Evolutionary conservation across 2,329 filamentous ascomycete genomes (phyloP).

Genomic region (Acrodontium crateriforme): DNA sequence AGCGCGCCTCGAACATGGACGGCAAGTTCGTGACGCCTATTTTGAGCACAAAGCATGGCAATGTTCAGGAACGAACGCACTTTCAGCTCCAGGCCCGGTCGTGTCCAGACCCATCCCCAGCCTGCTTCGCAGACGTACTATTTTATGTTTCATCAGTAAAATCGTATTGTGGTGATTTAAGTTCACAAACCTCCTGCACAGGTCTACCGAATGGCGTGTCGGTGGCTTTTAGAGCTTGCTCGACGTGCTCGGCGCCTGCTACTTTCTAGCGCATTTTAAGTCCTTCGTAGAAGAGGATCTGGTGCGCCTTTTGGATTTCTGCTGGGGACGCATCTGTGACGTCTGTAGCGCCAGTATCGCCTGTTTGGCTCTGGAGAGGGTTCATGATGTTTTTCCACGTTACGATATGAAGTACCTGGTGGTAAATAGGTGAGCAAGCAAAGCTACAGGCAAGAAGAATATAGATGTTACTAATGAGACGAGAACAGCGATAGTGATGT

Average conservation of each 20-base stretch:
- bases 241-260: constrained; percentile 48
- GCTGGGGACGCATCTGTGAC: no score
- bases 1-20: constrained; percentile 49
- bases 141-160: no score
- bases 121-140: constrained; percentile 44
- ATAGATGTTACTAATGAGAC: no score
- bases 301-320: constrained; percentile 29
- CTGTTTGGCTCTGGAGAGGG: no score
- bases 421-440: no score
- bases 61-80: constrained; percentile 50
- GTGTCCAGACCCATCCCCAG: constrained; percentile 52
- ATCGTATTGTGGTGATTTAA: no score
- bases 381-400: no score
- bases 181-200: constrained; percentile 40
- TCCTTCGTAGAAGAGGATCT: constrained; percentile 46
- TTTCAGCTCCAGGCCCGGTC: constrained; percentile 47
- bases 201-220: constrained; percentile 45
- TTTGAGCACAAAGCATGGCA: constrained; percentile 50
- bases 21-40: constrained; percentile 44
- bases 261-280: constrained; percentile 46
- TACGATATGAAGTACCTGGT: no score
- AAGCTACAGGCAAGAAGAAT: no score
- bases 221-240: constrained; percentile 41
- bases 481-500: no score
- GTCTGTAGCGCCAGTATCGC: no score